Evolutionary conservation across 2,329 filamentous ascomycete species (phyloP), one percentile per base, ranked within the genome.

Genomic region (Pestalotiopsis sp.): DNA sequence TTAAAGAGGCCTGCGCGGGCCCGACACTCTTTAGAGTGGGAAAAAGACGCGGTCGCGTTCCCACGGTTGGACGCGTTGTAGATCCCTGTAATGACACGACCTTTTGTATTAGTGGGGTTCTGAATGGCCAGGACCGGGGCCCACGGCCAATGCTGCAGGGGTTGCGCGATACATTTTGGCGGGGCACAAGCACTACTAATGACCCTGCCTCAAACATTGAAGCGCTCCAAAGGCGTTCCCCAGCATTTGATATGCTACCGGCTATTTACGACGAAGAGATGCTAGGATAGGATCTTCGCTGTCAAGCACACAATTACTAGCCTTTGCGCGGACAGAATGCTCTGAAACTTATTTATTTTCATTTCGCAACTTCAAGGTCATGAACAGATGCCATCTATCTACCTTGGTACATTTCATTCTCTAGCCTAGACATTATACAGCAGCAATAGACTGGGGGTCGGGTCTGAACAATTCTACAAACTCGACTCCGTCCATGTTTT

Each of bases 31-130:
- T 65, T 65, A 65, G 62, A 65, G 41, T 45, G 60, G 59, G 59
- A 52, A 41, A 65, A 65, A 65, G 62, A 65, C 62, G 62, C 62
- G 62, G 41, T 49, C 62, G 62, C 62, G 62, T 62, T 62, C 11
- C 31, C 13, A 20, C 45, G 11, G 4, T 23, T 36, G 23, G 39
- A 65, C 39, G 41, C 62, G 62, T 38, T 13, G 13, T 45, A 27
- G 23, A 52, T 39, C 62, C 62, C 62, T 65, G 62, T 52, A 49
- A 65, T 52, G 38, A 65, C 62, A 45, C 62, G 62, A 65, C 31
- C 31, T 63, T 60, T 63, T 20, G 20, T 36, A 20, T 62, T 62
- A 62, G 59, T 62, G 59, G 27, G 59, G 31, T 36, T 36, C n/a
- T 62, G 27, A 36, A 62, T 52, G 45, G 45, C 45, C 7, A n/a